Evolutionary conservation across 768 basidiomycete species (phyloP).

Genomic region (Mycena floridula): DNA sequence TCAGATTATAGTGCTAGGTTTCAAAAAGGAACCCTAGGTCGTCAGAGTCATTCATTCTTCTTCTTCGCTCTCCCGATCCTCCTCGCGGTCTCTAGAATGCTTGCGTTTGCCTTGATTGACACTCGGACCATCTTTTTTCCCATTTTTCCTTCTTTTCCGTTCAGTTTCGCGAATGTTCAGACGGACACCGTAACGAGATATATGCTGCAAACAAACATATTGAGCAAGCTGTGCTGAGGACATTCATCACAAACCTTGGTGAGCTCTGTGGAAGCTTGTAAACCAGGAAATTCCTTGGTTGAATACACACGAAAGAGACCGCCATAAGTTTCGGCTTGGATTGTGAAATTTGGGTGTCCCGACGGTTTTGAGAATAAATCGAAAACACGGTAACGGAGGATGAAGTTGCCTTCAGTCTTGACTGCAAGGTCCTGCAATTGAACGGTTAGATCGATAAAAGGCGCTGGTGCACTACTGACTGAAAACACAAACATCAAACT

Average conservation of each 20-base stretch:
- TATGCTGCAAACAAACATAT: conserved; percentile 33
- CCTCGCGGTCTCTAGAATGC: neutral
- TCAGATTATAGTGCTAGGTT: too few relatives aligned
- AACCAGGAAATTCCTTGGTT: conserved; percentile 66
- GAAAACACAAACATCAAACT: conserved; percentile 59
- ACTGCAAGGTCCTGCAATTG: conserved; percentile 60
- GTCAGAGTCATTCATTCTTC: too few relatives aligned
- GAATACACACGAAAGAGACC: conserved; percentile 61
- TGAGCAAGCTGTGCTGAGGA: too few relatives aligned
- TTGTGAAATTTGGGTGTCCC: conserved; percentile 26
- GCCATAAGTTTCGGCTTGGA: conserved; percentile 63
- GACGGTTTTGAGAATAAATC: conserved; percentile 44
- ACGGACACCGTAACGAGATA: conserved; percentile 51
- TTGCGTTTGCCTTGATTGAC: conserved; percentile 2
- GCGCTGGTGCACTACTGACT: conserved; percentile 28
- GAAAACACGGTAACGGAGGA: conserved; percentile 60
- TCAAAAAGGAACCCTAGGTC: too few relatives aligned
- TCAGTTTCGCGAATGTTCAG: conserved; percentile 56
- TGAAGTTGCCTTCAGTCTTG: conserved; percentile 59
- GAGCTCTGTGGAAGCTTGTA: conserved; percentile 59
- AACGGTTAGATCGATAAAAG: conserved; percentile 4
- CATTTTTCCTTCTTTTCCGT: conserved; percentile 43
- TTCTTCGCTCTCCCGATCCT: too few relatives aligned
- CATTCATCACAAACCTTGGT: conserved; percentile 58
- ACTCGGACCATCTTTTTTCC: neutral